Evolutionary conservation across 192 early-diverging fungal species (phyloP).

Genomic region (Backusella luteola): DNA sequence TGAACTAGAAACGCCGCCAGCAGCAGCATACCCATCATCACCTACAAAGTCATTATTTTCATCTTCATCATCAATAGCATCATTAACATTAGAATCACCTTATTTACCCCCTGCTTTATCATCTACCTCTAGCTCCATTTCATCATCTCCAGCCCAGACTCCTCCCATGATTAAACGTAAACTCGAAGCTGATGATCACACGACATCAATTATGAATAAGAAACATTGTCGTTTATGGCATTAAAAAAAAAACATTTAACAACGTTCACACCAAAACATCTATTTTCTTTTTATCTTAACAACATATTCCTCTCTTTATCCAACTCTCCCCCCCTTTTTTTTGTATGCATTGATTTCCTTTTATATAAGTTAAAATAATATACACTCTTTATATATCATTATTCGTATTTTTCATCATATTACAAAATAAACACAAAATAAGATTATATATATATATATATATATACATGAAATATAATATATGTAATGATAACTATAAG

Average conservation of each 20-base stretch:
- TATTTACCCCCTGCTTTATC: constrained; percentile 4
- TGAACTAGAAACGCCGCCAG: not conserved
- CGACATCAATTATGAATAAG: constrained; percentile 1
- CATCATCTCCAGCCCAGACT: constrained; percentile 26
- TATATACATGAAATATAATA: not conserved
- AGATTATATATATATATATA: not conserved
- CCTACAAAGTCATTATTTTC: not conserved
- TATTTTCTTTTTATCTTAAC: not conserved
- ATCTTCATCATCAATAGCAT: not conserved
- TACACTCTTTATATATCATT: not conserved
- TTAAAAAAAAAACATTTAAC: constrained; percentile 12
- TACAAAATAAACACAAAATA: not conserved
- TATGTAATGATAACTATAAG: not conserved
- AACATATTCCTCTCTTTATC: not conserved
- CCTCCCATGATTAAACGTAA: constrained; percentile 17
- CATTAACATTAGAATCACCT: not conserved
- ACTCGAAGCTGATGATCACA: not conserved
- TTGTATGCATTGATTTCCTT: not conserved
- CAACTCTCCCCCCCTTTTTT: not conserved
- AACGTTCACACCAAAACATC: not conserved
- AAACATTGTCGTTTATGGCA: constrained; percentile 12
- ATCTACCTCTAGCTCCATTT: constrained; percentile 19
- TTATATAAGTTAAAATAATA: not conserved
- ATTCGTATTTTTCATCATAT: not conserved
- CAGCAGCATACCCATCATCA: not conserved